Percentiles rank a stretch among this genome's conserved stretches.
Conservation (phyloP, 345 rosid genomes). For the Isatis tinctoria region DNA sequence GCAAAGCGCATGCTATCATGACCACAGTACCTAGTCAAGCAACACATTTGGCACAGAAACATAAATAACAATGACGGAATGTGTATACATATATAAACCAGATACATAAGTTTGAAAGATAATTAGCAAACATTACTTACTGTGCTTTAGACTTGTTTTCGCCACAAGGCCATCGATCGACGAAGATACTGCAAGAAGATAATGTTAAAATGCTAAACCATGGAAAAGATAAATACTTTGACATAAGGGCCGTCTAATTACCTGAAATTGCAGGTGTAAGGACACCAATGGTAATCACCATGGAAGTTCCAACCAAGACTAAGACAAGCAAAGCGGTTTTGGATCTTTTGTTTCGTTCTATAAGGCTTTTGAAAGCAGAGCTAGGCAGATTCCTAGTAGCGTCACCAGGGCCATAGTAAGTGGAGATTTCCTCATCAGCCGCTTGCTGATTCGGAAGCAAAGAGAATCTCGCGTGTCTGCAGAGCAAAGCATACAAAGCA, state of each 20-base stretch:
- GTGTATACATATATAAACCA: not conserved
- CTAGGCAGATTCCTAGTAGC: constrained; percentile 41
- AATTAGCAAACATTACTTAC: constrained; percentile 43
- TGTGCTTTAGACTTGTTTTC: constrained; percentile 44
- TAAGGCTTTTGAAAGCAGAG: constrained; percentile 47
- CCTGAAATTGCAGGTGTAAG: constrained; percentile 90
- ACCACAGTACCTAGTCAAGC: constrained; percentile 63
- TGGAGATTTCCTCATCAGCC: constrained; percentile 87
- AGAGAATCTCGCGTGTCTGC: constrained; percentile 71
- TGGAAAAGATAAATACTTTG: not conserved
- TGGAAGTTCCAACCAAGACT: constrained; percentile 66
- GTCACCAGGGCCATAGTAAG: constrained; percentile 51
- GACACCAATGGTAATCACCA: constrained; percentile 58
- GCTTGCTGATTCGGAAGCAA: constrained; percentile 93
- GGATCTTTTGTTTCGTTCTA: constrained; percentile 57
- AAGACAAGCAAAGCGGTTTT: constrained; percentile 69
- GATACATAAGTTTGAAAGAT: not conserved
- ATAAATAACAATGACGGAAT: not conserved
- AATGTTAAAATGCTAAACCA: constrained; percentile 4
- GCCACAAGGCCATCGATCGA: constrained; percentile 69
- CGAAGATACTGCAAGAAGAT: constrained; percentile 63
- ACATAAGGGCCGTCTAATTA: constrained; percentile 13
- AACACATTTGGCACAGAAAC: not conserved
- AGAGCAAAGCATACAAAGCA: constrained; percentile 79
- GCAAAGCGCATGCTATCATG: constrained; percentile 51